A percentile compares a stretch with the other conserved stretches of the same genome.
These are phyloP conservation scores for Calonectria pseudoturangicola DNA, from an alignment of 2,329 filamentous ascomycete species.

Conservation along the genomic window DNA sequence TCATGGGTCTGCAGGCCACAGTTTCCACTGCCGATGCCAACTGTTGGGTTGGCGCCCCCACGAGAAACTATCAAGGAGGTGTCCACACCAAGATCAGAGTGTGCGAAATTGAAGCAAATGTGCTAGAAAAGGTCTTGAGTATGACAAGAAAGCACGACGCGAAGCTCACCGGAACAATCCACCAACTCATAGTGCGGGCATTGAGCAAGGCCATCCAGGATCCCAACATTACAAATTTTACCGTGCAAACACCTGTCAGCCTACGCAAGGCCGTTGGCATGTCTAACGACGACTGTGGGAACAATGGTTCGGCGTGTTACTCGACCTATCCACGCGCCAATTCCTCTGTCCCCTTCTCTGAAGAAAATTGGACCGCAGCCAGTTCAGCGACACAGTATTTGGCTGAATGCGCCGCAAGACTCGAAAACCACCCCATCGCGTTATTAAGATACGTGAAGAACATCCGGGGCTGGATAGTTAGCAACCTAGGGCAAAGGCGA, in stretches of 20 bases:
- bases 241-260: slow-evolving; percentile 51
- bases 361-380: slow-evolving; percentile 48
- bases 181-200: slow-evolving; percentile 48
- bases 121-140: slow-evolving; percentile 36
- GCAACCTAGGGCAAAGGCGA: slow-evolving; percentile 46
- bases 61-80: slow-evolving; percentile 41
- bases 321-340: slow-evolving; percentile 34
- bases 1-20: slow-evolving; percentile 43
- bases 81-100: slow-evolving; percentile 45
- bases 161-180: slow-evolving; percentile 47
- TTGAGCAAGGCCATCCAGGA: slow-evolving; percentile 46
- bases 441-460: slow-evolving; percentile 49
- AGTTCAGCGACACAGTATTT: slow-evolving; percentile 41
- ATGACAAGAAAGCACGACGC: slow-evolving; percentile 45
- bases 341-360: slow-evolving; percentile 37
- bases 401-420: slow-evolving; percentile 36
- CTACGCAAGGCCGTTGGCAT: slow-evolving; percentile 49
- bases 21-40: slow-evolving; percentile 42
- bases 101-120: slow-evolving; percentile 37
- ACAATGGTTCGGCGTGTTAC: slow-evolving; percentile 47
- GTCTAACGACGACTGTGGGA: slow-evolving; percentile 43
- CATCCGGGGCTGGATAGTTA: slow-evolving; percentile 49
- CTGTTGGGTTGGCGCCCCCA: slow-evolving; percentile 46
- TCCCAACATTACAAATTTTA: slow-evolving; percentile 49
- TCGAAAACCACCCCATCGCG: slow-evolving; percentile 47